Evolutionary conservation across 768 basidiomycete genomes (phyloP).

Genomic region (Auriscalpium vulgare): DNA sequence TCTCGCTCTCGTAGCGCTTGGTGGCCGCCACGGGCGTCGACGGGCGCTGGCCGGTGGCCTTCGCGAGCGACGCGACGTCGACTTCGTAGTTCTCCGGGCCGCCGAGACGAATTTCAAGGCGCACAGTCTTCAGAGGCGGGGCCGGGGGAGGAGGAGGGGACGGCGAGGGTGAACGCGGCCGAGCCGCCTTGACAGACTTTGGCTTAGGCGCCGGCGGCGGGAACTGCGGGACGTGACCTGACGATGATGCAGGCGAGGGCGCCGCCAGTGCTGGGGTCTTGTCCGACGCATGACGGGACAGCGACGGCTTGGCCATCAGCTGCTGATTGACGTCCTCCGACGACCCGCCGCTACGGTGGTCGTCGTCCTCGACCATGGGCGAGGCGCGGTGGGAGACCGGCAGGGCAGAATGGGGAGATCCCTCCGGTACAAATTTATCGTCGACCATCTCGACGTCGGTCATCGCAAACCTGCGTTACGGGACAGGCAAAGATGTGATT

Average conservation of each 20-base stretch:
- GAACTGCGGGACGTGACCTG: not conserved
- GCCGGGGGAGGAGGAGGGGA: slow-evolving; percentile 42
- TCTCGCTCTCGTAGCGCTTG: slow-evolving; percentile 42
- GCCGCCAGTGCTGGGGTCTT: no score
- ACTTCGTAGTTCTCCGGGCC: slow-evolving; percentile 73
- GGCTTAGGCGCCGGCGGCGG: slow-evolving; percentile 35
- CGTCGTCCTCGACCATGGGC: slow-evolving; percentile 4
- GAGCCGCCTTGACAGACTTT: slow-evolving; percentile 36
- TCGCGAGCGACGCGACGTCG: slow-evolving; percentile 49
- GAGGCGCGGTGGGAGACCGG: slow-evolving; percentile 2
- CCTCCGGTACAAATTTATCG: no score
- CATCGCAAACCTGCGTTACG: no score
- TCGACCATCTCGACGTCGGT: no score
- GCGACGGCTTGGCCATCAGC: slow-evolving; percentile 3
- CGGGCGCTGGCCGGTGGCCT: slow-evolving; percentile 56
- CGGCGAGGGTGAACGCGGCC: slow-evolving; percentile 46
- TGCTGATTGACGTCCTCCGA: no score
- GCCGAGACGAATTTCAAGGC: slow-evolving; percentile 61
- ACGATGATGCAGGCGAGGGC: no score
- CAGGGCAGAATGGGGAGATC: no score
- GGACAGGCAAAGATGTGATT: no score
- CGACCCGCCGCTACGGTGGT: not conserved
- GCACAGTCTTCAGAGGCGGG: slow-evolving; percentile 52
- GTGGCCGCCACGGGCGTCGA: slow-evolving; percentile 42
- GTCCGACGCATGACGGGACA: slow-evolving; percentile 12